phyloP scores from a whole-genome alignment of 169 alveolate genomes.

The Perkinsus chesapeaki region DNA sequence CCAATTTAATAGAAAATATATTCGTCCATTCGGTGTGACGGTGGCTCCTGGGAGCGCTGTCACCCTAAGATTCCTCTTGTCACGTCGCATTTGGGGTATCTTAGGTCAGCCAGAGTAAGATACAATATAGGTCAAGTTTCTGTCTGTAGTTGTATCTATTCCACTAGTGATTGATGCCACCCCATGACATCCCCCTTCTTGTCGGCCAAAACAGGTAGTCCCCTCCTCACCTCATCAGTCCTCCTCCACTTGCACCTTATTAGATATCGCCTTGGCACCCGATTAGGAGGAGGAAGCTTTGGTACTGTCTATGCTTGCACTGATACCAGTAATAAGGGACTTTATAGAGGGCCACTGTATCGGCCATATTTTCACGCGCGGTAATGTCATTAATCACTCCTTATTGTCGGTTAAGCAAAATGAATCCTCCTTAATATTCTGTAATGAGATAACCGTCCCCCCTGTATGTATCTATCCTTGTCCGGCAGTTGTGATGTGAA shows the following conservation, averaged over 20 bases:
- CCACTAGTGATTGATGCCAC: background rate
- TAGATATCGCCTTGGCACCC: background rate
- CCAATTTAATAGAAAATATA: no score
- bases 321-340: slow-evolving; percentile 1
- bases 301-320: background rate
- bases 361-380: no score
- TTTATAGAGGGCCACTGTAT: no score
- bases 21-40: no score
- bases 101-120: background rate
- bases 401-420: no score
- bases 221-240: background rate
- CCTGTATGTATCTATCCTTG: no score
- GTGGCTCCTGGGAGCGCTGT: no score
- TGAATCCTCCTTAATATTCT: no score
- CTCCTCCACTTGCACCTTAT: background rate
- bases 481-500: no score
- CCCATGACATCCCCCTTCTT: background rate
- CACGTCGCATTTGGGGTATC: background rate
- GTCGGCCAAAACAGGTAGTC: background rate
- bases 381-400: no score
- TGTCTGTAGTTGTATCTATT: background rate
- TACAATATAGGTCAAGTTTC: background rate
- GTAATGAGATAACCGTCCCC: no score
- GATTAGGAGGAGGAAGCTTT: background rate
- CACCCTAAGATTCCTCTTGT: no score